phyloP scores from a whole-genome alignment of 2,329 filamentous ascomycete species.

The Neonectria neomacrospora region DNA sequence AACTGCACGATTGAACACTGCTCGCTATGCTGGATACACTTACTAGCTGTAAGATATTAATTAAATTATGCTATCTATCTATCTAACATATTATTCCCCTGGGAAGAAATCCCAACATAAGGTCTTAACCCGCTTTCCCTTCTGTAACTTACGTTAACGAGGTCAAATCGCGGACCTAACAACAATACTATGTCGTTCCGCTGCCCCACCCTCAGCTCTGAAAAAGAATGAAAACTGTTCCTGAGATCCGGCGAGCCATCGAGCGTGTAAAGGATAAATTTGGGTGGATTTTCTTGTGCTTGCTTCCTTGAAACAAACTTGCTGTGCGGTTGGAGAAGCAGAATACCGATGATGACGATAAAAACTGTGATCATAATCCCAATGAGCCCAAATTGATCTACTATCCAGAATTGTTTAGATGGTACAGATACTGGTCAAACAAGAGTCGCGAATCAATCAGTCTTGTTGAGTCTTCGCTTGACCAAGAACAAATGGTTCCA shows the following conservation, averaged over 20 bases:
- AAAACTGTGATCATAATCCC: not conserved
- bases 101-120: not conserved
- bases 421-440: too few species aligned
- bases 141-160: not conserved
- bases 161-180: not conserved
- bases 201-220: not conserved
- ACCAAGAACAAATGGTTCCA: too few species aligned
- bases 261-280: conserved; percentile 2
- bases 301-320: conserved; percentile 1
- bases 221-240: not conserved
- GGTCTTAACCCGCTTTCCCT: not conserved
- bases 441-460: too few species aligned
- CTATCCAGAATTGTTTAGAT: too few species aligned
- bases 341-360: not conserved
- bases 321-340: conserved; percentile 1
- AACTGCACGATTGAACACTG: too few species aligned
- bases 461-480: too few species aligned
- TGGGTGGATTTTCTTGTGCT: not conserved
- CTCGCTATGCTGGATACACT: too few species aligned
- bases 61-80: too few species aligned
- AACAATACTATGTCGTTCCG: not conserved
- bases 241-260: not conserved
- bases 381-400: too few species aligned
- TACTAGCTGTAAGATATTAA: too few species aligned
- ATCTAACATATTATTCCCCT: too few species aligned